Evolutionary conservation across 805 yeast genomes (phyloP).

Genomic region (Candida peoriensis): DNA sequence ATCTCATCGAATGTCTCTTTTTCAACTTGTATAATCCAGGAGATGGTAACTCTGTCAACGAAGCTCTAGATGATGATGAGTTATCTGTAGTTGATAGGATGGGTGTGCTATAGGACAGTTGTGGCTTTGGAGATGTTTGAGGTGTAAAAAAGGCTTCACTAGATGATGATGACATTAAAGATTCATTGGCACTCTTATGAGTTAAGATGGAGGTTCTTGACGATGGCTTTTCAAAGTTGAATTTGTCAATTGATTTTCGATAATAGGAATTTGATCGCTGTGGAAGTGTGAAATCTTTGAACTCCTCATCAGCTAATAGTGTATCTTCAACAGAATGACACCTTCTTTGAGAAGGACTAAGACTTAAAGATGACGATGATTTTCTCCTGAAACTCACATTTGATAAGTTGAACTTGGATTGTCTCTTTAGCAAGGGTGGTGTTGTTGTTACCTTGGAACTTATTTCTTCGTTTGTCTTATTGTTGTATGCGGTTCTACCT

Average conservation of each 20-base stretch:
- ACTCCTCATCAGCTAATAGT: slow-evolving; percentile 19
- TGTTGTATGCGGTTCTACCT: too few relatives aligned
- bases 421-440: too few relatives aligned
- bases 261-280: slow-evolving; percentile 6
- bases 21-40: too few relatives aligned
- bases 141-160: not conserved
- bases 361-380: slow-evolving; percentile 1
- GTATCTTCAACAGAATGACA: slow-evolving; percentile 24
- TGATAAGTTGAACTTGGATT: not conserved
- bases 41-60: too few relatives aligned
- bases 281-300: slow-evolving; percentile 15
- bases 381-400: slow-evolving; percentile 2
- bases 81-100: too few relatives aligned
- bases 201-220: not conserved
- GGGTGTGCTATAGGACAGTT: too few relatives aligned
- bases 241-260: slow-evolving; percentile 2
- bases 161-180: not conserved
- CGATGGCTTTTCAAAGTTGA: slow-evolving; percentile 8
- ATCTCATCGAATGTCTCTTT: too few relatives aligned
- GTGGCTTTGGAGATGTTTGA: not conserved
- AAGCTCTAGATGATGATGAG: too few relatives aligned
- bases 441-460: too few relatives aligned
- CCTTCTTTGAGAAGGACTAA: slow-evolving; percentile 11
- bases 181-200: not conserved
- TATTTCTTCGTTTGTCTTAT: too few relatives aligned